A percentile compares a stretch with the other conserved stretches of the same genome.
Evolutionary conservation across 495 filamentous ascomycete genomes (phyloP).

Genomic region (Penicillium malachiteum): DNA sequence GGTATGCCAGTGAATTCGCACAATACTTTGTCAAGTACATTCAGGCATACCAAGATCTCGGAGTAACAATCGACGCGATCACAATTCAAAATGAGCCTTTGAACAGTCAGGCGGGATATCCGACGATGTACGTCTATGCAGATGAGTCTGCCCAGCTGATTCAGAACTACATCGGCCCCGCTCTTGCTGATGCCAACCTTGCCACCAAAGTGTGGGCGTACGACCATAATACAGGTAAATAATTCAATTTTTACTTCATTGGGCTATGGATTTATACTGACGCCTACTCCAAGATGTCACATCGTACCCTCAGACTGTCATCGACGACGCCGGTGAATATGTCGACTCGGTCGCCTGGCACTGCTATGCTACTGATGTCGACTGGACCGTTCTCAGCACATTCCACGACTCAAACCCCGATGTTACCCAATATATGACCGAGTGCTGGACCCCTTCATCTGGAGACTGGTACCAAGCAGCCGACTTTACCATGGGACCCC

Average conservation of each 20-base stretch:
- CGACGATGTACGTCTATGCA: conserved; percentile 53
- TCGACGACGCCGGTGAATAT: conserved; percentile 40
- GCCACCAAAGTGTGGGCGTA: conserved; percentile 53
- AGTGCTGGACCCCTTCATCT: conserved; percentile 52
- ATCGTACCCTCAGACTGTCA: conserved; percentile 48
- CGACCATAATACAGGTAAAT: conserved; percentile 55
- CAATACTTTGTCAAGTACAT: conserved; percentile 60
- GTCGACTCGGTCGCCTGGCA: conserved; percentile 55
- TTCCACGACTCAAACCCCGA: conserved; percentile 48
- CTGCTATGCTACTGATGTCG: conserved; percentile 47
- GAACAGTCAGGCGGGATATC: conserved; percentile 51
- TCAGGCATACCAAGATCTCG: conserved; percentile 44
- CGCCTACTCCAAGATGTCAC: conserved; percentile 27
- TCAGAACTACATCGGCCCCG: conserved; percentile 49
- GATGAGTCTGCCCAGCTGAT: conserved; percentile 49
- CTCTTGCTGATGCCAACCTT: conserved; percentile 39
- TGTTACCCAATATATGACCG: conserved; percentile 57
- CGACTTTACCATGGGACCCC: conserved; percentile 54
- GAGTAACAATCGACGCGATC: conserved; percentile 51
- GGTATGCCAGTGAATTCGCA: conserved; percentile 45
- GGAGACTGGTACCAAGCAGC: conserved; percentile 50
- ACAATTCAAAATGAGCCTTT: conserved; percentile 59
- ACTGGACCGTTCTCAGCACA: conserved; percentile 51
- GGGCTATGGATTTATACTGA: background rate
- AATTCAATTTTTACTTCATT: background rate